These are phyloP conservation scores for Trypanosoma vivax DNA, from an alignment of 208 protist genomes.

Conservation along the genomic window DNA sequence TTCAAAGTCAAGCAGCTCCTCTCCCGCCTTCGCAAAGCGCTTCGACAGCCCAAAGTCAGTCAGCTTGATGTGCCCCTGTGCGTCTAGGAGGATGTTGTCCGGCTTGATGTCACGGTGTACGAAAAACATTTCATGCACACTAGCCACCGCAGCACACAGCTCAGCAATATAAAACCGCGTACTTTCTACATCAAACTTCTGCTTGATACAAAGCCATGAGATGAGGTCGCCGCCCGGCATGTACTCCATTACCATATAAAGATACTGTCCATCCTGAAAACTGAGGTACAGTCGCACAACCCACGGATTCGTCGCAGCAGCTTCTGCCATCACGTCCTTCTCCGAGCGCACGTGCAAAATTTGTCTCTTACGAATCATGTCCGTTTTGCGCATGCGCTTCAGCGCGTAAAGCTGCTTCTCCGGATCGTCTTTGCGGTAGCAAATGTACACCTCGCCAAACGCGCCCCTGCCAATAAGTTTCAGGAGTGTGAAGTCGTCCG, in stretches of 20 bases:
- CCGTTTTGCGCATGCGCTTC: slow-evolving; percentile 88
- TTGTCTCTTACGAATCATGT: slow-evolving; percentile 89
- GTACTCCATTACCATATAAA: slow-evolving; percentile 95
- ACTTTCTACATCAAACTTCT: slow-evolving; percentile 77
- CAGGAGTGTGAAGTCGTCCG: slow-evolving; percentile 81
- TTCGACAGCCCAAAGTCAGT: slow-evolving; percentile 96
- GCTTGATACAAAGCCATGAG: slow-evolving; percentile 85
- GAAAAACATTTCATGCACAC: slow-evolving; percentile 89
- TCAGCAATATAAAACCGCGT: slow-evolving; percentile 91
- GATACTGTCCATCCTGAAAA: slow-evolving; percentile 89
- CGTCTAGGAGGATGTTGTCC: slow-evolving; percentile 97
- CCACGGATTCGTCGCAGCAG: slow-evolving; percentile 76
- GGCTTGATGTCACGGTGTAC: slow-evolving; percentile 97
- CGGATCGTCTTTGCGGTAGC: slow-evolving; percentile 56
- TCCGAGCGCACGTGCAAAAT: slow-evolving; percentile 85
- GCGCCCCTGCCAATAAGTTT: slow-evolving; percentile 87
- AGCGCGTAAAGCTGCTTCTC: slow-evolving; percentile 79
- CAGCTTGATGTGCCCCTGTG: slow-evolving; percentile 96
- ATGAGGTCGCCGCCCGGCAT: slow-evolving; percentile 93
- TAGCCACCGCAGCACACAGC: slow-evolving; percentile 83
- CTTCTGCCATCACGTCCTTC: slow-evolving; percentile 86
- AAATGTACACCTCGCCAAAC: slow-evolving; percentile 90
- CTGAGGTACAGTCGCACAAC: slow-evolving; percentile 86
- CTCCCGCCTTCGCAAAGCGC: slow-evolving; percentile 60
- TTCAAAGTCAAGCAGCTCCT: slow-evolving; percentile 65